phyloP scores from a whole-genome alignment of 2,329 filamentous ascomycete genomes.

The Ophiostoma pallidulum region DNA sequence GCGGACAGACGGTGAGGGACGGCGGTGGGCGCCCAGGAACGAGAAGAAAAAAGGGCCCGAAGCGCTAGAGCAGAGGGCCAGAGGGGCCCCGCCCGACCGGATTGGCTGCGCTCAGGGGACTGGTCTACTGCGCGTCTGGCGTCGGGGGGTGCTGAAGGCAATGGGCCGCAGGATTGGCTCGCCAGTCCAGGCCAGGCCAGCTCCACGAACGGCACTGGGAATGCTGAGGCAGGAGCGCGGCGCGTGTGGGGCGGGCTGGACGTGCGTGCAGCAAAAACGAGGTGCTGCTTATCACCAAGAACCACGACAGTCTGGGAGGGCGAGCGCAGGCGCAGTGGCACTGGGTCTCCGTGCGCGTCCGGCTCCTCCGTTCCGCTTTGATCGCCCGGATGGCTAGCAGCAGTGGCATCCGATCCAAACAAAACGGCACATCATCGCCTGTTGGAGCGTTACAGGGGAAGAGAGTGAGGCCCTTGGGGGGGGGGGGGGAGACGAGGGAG shows the following conservation, averaged over 20 bases:
- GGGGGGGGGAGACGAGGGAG: neutral
- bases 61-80: no score
- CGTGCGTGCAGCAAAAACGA: no score
- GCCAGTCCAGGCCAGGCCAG: neutral
- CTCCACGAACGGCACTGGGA: neutral
- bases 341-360: neutral
- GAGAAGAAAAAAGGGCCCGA: neutral
- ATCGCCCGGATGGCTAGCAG: slow-evolving; percentile 6
- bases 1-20: neutral
- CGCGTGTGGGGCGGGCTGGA: slow-evolving; percentile 1
- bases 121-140: neutral
- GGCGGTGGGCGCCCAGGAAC: no score
- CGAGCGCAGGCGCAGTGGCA: neutral
- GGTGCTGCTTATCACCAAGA: no score
- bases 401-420: slow-evolving; percentile 1
- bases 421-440: slow-evolving; percentile 3
- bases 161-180: neutral
- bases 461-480: neutral
- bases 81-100: no score
- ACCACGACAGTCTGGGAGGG: neutral
- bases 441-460: slow-evolving; percentile 6
- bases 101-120: slow-evolving; percentile 1
- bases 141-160: neutral
- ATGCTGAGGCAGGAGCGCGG: slow-evolving; percentile 3
- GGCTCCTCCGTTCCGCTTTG: neutral